These are phyloP conservation scores for Eudorina sp. DNA, from an alignment of 139 green algal genomes.

Conservation along the genomic window DNA sequence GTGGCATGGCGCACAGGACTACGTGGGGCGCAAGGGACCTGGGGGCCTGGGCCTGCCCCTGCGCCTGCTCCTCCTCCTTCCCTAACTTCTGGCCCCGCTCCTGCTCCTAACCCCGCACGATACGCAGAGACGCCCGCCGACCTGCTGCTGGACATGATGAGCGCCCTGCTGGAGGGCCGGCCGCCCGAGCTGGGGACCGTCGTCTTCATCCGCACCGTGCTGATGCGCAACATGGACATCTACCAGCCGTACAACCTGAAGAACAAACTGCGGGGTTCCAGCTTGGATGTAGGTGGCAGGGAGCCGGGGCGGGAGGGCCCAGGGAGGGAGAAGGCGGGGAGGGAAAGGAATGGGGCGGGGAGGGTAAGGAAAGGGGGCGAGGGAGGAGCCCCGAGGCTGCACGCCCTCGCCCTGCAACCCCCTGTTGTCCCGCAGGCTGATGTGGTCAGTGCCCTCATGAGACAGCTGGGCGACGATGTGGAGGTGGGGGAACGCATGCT, in stretches of 20 bases:
- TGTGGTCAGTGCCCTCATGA: slow-evolving; percentile 34
- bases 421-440: slow-evolving; percentile 11
- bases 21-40: too few relatives aligned
- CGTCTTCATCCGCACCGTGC: slow-evolving; percentile 48
- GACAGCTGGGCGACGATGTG: slow-evolving; percentile 29
- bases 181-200: slow-evolving; percentile 40
- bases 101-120: too few relatives aligned
- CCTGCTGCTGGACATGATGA: slow-evolving; percentile 58
- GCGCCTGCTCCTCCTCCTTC: too few relatives aligned
- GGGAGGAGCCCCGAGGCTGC: too few relatives aligned
- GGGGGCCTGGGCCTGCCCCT: too few relatives aligned
- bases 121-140: slow-evolving; percentile 54
- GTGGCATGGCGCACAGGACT: background rate
- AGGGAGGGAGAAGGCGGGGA: too few relatives aligned
- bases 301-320: too few relatives aligned
- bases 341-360: too few relatives aligned
- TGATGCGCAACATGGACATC: slow-evolving; percentile 51
- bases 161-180: slow-evolving; percentile 44
- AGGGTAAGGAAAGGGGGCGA: too few relatives aligned
- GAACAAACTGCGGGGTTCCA: slow-evolving; percentile 46
- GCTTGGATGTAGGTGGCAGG: slow-evolving; percentile 31
- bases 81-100: too few relatives aligned
- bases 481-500: too few relatives aligned
- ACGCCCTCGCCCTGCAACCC: too few relatives aligned
- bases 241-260: slow-evolving; percentile 56